Evolutionary conservation across 108 stramenopile genomes (phyloP).

Genomic region (Epithemia pelagica): DNA sequence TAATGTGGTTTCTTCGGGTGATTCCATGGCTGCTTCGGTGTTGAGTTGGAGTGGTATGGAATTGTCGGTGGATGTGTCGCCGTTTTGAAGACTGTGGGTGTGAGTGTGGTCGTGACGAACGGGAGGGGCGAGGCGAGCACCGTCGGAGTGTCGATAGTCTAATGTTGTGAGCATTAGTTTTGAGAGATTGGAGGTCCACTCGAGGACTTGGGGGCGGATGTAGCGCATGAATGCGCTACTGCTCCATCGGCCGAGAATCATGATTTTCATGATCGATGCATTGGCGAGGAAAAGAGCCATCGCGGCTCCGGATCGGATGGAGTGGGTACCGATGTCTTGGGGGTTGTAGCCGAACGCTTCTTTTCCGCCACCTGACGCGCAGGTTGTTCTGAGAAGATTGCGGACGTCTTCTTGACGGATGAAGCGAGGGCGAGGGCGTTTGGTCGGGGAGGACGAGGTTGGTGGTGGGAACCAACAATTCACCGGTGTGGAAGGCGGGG

Average conservation of each 20-base stretch:
- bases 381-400: background rate
- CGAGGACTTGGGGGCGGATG: background rate
- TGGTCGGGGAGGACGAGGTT: background rate
- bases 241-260: too few species aligned
- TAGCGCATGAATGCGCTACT: background rate
- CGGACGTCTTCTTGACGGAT: background rate
- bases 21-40: background rate
- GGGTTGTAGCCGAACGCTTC: background rate
- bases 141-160: background rate
- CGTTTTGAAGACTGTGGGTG: background rate
- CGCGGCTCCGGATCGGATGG: slow-evolving; percentile 2
- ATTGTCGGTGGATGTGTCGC: background rate
- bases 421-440: background rate
- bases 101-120: background rate
- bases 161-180: background rate
- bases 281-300: too few species aligned
- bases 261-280: too few species aligned
- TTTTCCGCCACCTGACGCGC: background rate
- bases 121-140: background rate
- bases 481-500: background rate
- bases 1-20: background rate
- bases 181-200: background rate
- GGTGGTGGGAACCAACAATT: background rate
- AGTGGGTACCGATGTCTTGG: background rate
- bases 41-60: background rate